Evolutionary conservation across 805 yeast genomes (phyloP), one percentile per base, ranked within the genome.

Genomic region (Candida andamanensis): DNA sequence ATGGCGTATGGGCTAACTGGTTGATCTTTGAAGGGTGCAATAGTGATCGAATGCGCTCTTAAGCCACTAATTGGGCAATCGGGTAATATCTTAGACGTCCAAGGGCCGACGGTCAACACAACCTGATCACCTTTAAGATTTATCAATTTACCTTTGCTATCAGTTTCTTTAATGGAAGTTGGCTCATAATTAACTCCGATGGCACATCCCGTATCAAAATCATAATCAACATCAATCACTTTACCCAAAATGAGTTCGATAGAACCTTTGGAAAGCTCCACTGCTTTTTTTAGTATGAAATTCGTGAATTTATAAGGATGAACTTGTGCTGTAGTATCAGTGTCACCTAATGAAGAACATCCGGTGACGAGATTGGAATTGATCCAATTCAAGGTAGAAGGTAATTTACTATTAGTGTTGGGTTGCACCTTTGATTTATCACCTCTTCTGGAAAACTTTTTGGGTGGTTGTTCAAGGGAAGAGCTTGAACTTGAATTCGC

Each of bases 301-400:
- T 81, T 82, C n/a, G 97, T 90, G 59, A 92, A 89, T 51, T 81
- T 81, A 60, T 82, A 86, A 2, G 98, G 97, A 53, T 90, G 97
- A 5, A 92, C 95, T 59, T 92, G 97, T 0, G 97, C 97, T 1
- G 97, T 90, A 10, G 94, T 78, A 39, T 81, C 89, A 18, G 75
- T 72, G 15, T 84, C 90, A 18, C 97, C 97, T 30, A 90, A 59
- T 6, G 76, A 71, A 2, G 89, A 77, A 80, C 95, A 86, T 35
- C 73, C 79, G 36, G 69, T 71, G 6, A 90, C 78, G 17, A 80
- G 52, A 4, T 72, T 68, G 21, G 72, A 67, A 30, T 75, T 69
- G 43, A 87, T 76, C 97, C 97, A 89, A 42, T 77, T 77, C 32
- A 87, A 67, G 39, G 78, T 82, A 2, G 54, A 47, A 4, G 96